phyloP scores from a whole-genome alignment of 257 asterid species.

The Solanum clarkiae region DNA sequence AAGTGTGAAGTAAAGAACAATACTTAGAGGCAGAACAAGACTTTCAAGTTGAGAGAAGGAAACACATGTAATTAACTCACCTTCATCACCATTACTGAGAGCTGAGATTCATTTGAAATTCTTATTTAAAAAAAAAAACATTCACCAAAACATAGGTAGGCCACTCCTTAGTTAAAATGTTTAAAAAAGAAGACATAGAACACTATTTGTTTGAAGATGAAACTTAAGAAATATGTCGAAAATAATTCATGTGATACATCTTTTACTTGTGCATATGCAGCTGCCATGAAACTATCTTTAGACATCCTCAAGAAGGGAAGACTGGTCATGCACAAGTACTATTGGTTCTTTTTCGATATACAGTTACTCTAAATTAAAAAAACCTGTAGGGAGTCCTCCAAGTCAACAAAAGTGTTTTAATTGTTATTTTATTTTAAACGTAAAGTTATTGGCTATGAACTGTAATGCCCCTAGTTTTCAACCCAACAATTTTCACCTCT shows the following conservation, averaged over 20 bases:
- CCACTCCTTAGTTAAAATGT: neutral
- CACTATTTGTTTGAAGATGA: neutral
- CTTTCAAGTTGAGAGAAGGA: neutral
- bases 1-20: neutral
- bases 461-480: neutral
- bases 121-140: neutral
- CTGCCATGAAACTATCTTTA: neutral
- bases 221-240: neutral
- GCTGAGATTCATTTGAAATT: neutral
- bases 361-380: neutral
- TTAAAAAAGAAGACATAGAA: neutral
- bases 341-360: neutral
- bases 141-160: neutral
- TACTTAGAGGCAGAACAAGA: neutral
- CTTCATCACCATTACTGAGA: neutral
- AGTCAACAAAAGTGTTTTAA: neutral
- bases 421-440: neutral
- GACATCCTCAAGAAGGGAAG: neutral
- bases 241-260: neutral
- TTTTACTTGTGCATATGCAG: neutral
- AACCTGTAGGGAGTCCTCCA: neutral
- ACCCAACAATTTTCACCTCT: neutral
- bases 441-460: neutral
- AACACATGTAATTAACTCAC: neutral
- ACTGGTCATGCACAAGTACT: neutral